Base-by-base conservation (phyloP, 495 filamentous ascomycete genomes). In the Penicillium flavigenum region DNA sequence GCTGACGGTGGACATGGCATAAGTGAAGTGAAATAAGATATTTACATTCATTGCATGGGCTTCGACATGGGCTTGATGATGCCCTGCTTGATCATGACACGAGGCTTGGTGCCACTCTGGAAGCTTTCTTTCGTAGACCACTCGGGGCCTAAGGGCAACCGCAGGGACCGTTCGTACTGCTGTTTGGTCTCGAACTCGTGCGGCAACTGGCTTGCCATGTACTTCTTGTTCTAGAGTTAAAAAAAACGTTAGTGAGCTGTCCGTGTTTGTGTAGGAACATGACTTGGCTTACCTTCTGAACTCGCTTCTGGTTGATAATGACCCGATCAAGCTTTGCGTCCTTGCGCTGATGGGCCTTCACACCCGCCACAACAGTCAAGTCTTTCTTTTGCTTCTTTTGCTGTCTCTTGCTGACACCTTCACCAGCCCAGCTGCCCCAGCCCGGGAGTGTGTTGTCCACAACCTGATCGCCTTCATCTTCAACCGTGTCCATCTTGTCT, bases 91-190 rank as follows among this genome's bases (percentile, higher is more conserved):
- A 98, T 73, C 72, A 97, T 81, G 50, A 98, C 81, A 65, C 92
- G 85, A 41, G 94, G 95, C 83, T 93, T 96, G 63, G 92, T 97
- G 38, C 83, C 77, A 54, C 85, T 81, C 75, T 97, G 92, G 78
- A 95, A 93, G 16, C 88, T 91, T 71, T 90, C 84, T 81, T 97
- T 98, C 14, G 94, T 96, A 61, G 83, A 82, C 91, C 92, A 97
- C 74, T 98, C 95, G 2, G 90, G 91, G 8, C 95, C 95, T 29
- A 96, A 83, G 12, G 95, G 94, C 53, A 96, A 65, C 29, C 93
- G 82, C 27, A 98, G 75, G 57, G 86, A 88, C 31, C 93, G 79
- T 76, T 98, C 94, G 76, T 98, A 98, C 76, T 98, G 92, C 61
- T 86, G 78, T 62, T 81, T 83, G 22, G 81, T 88, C 78, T 96